Conservation (phyloP, 2,329 filamentous ascomycete species). For the Periglandula ipomoeae region DNA sequence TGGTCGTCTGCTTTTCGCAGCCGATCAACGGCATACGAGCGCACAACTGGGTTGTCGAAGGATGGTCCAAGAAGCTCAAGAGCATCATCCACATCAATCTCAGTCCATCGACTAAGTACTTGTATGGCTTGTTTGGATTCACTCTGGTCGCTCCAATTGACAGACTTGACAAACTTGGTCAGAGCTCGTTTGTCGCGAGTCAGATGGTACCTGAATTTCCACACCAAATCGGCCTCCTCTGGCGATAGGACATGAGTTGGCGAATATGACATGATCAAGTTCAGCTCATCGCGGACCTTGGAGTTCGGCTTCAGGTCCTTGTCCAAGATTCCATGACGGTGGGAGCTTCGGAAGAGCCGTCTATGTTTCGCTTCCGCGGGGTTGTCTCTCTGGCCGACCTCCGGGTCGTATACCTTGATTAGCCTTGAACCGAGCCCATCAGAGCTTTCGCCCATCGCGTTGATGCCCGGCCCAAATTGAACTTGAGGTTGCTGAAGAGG, state of each 20-base stretch:
- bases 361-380: constrained; percentile 93
- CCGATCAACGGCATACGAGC: constrained; percentile 87
- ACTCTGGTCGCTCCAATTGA: constrained; percentile 80
- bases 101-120: constrained; percentile 85
- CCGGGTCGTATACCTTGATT: constrained; percentile 85
- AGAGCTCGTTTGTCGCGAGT: constrained; percentile 85
- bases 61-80: constrained; percentile 87
- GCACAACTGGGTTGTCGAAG: constrained; percentile 79
- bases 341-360: constrained; percentile 79
- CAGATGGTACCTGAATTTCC: constrained; percentile 94
- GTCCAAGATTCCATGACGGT: constrained; percentile 85
- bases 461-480: constrained; percentile 82
- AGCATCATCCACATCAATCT: constrained; percentile 94
- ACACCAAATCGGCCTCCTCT: constrained; percentile 91
- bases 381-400: constrained; percentile 82
- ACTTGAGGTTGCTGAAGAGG: constrained; percentile 80
- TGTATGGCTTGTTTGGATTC: constrained; percentile 87
- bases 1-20: constrained; percentile 87
- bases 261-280: constrained; percentile 82
- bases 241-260: constrained; percentile 80
- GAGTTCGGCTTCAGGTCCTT: constrained; percentile 94
- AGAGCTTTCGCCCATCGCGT: constrained; percentile 48
- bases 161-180: constrained; percentile 96
- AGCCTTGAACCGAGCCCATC: constrained; percentile 49
- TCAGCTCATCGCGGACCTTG: constrained; percentile 88